These are phyloP conservation scores for Aphanomyces cochlioides DNA, from an alignment of 352 stramenopile species.

Conservation along the genomic window DNA sequence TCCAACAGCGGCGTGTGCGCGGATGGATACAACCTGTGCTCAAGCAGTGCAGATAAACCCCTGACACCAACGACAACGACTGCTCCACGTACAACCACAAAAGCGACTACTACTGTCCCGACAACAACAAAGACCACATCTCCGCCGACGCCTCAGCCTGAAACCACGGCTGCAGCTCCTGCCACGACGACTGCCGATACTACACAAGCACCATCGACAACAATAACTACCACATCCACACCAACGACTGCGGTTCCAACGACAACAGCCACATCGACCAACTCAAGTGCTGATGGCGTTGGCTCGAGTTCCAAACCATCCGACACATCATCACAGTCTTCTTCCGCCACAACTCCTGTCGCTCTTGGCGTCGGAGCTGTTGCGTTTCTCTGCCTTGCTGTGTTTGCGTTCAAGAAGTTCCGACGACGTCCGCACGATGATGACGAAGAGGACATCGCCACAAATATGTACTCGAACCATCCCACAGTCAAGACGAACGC, in stretches of 20 bases:
- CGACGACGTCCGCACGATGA: neutral
- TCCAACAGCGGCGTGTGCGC: neutral
- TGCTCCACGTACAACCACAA: neutral
- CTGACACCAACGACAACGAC: neutral
- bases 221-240: neutral
- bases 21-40: neutral
- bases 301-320: neutral
- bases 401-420: conserved; percentile 22
- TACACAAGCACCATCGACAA: neutral
- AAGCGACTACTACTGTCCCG: neutral
- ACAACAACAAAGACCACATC: neutral
- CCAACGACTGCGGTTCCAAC: conserved; percentile 8
- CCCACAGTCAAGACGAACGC: conserved; percentile 13
- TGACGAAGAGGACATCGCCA: neutral
- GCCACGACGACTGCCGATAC: neutral
- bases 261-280: neutral
- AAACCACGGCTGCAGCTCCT: no score
- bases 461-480: neutral
- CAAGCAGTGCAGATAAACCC: neutral
- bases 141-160: no score
- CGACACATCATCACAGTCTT: neutral
- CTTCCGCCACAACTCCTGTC: neutral
- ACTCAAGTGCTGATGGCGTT: no score
- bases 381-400: conserved; percentile 5
- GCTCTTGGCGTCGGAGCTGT: conserved; percentile 20